Conservation (phyloP, 495 filamentous ascomycete species). For the Xylaria nigripes region DNA sequence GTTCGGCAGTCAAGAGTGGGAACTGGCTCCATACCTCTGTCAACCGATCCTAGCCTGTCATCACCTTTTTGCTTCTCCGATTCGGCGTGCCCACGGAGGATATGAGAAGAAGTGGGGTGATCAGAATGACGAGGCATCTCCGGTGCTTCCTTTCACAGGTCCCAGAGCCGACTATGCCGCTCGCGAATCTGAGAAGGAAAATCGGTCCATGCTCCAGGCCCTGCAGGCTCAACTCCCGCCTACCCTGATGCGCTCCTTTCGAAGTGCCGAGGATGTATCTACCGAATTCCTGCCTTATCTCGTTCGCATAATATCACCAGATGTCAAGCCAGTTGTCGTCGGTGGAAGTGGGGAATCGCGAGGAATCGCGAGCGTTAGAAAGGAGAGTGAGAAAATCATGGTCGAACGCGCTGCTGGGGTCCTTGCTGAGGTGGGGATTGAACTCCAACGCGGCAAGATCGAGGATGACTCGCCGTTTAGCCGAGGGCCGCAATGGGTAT, state of each 20-base stretch:
- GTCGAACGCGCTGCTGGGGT: constrained; percentile 70
- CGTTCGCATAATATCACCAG: constrained; percentile 71
- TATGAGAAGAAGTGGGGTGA: constrained; percentile 35
- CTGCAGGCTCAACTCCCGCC: constrained; percentile 50
- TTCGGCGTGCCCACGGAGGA: constrained; percentile 30
- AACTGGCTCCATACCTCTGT: constrained; percentile 74
- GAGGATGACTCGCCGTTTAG: constrained; percentile 47
- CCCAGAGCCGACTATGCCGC: constrained; percentile 71
- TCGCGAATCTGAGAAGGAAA: constrained; percentile 62
- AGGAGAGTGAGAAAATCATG: constrained; percentile 71
- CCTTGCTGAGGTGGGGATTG: constrained; percentile 69
- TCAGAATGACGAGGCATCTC: constrained; percentile 46
- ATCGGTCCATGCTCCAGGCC: constrained; percentile 44
- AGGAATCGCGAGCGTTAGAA: constrained; percentile 71
- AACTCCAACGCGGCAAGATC: constrained; percentile 73
- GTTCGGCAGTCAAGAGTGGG: constrained; percentile 75
- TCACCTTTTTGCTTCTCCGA: constrained; percentile 69
- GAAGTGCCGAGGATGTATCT: constrained; percentile 62
- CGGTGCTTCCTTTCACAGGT: constrained; percentile 66
- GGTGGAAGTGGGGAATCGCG: constrained; percentile 58
- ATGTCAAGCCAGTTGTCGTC: constrained; percentile 87
- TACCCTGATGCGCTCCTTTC: constrained; percentile 64
- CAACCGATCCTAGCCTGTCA: constrained; percentile 85
- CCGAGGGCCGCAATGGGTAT: constrained; percentile 62
- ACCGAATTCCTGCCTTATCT: constrained; percentile 80